Conservation (phyloP, 202 grass and related monocot genomes). For the Zoysia matrella region DNA sequence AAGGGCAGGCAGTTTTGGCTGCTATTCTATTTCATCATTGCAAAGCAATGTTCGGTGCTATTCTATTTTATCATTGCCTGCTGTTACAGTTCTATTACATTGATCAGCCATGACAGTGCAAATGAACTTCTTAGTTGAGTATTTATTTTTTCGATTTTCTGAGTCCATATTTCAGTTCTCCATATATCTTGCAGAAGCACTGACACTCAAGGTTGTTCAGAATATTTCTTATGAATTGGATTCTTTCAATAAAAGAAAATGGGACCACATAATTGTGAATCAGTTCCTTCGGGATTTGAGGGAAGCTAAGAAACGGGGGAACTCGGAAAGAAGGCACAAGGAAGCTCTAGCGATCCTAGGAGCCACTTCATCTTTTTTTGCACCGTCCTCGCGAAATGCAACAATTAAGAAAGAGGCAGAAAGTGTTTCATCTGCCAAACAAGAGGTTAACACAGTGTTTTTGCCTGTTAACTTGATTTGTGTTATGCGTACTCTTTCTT, state of each 20-base stretch:
- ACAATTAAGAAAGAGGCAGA: conserved; percentile 65
- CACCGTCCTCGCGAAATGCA: conserved; percentile 52
- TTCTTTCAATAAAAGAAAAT: conserved; percentile 76
- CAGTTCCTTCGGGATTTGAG: conserved; percentile 95
- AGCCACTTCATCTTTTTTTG: conserved; percentile 67
- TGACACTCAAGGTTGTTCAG: conserved; percentile 71
- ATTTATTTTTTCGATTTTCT: conserved; percentile 44
- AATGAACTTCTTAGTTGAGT: conserved; percentile 36
- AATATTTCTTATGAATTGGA: conserved; percentile 76
- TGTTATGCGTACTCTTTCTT: conserved; percentile 13
- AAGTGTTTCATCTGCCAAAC: conserved; percentile 52
- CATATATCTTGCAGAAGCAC: conserved; percentile 73
- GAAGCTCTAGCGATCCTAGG: conserved; percentile 96
- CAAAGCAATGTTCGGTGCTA: neutral
- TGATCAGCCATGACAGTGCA: neutral
- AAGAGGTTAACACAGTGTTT: conserved; percentile 62
- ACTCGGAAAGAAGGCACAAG: conserved; percentile 90
- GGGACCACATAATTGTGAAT: conserved; percentile 89
- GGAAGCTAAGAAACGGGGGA: conserved; percentile 96
- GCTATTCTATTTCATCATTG: neutral
- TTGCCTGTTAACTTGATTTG: conserved; percentile 23
- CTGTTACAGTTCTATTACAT: neutral
- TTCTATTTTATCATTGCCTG: conserved; percentile 24
- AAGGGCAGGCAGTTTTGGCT: conserved; percentile 35
- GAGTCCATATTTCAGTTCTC: conserved; percentile 52